Percentiles rank a stretch among this genome's conserved stretches.
phyloP scores from a whole-genome alignment of 2,329 filamentous ascomycete species.

The Colletotrichum sp. region DNA sequence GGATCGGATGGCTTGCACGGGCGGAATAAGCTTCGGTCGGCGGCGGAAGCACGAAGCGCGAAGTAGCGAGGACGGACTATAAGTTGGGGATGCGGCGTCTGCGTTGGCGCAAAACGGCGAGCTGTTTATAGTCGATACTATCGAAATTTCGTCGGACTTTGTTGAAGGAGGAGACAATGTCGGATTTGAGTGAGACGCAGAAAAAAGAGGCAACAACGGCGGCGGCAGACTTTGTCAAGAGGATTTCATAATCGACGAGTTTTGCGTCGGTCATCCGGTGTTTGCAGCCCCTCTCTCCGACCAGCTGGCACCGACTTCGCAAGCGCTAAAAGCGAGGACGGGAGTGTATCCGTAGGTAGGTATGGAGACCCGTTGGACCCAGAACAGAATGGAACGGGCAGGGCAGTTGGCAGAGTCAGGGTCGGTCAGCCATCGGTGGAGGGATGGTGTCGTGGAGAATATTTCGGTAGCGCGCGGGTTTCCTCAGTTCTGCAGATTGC shows the following conservation, averaged over 20 bases:
- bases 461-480: neutral
- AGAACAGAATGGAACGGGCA: neutral
- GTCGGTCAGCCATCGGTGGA: slow-evolving; percentile 4
- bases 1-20: slow-evolving; percentile 12
- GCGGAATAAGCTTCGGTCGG: slow-evolving; percentile 15
- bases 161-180: neutral
- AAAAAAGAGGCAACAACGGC: neutral
- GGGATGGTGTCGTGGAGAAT: slow-evolving; percentile 12
- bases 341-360: neutral
- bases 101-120: neutral
- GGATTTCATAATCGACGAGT: slow-evolving; percentile 15
- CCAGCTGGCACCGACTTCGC: slow-evolving; percentile 12
- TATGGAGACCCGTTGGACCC: slow-evolving; percentile 6
- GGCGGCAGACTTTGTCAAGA: neutral
- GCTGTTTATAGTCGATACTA: neutral
- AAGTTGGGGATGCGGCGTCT: neutral
- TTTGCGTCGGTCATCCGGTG: slow-evolving; percentile 16
- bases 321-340: slow-evolving; percentile 13
- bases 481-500: neutral
- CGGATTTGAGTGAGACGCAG: neutral
- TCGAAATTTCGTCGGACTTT: neutral
- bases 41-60: slow-evolving; percentile 10
- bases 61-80: neutral
- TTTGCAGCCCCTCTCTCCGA: slow-evolving; percentile 16
- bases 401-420: neutral